Evolutionary conservation across 1,284 basidiomycete species (phyloP), one percentile per base, ranked within the genome.

Genomic region (Fomitopsis pinicola): DNA sequence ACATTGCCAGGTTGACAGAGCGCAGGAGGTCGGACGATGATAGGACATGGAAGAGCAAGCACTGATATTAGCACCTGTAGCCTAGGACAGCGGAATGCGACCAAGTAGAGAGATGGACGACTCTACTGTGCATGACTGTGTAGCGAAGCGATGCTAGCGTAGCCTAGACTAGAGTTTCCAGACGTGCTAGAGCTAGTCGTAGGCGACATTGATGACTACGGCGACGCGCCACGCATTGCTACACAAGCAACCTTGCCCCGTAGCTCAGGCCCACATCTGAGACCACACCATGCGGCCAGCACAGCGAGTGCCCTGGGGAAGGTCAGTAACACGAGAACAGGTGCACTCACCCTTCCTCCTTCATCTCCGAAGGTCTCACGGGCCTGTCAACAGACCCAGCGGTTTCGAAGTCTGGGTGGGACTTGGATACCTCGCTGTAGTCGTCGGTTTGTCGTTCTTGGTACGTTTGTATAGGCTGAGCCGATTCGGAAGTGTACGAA

Each of bases 311-410:
- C 63, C 65, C 61, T 61, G 63, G 63, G 63, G 66, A 61, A 53
- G 63, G 60, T 58, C 53, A 61, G 55, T 58, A 63, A 67, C 62
- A 55, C 35, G 55, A 40, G 59, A 65, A 48, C 65, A 56, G 58
- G 46, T 57, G 35, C 60, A 83, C 95, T 95, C 86, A 97, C 96
- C 95, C 95, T 92, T 97, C 95, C 72, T 98, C 96, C 76, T 95
- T 95, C 94, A 96, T 97, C 76, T 98, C 95, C 57, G 92, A 94
- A 14, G 95, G 94, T 59, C 92, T 83, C 30, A 95, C 82, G 22
- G 85, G 86, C 57, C 89, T 83, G 68, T 90, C 87, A 15, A 81
- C 81, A 42, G 82, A 79, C 64, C 78, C 82, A 44, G 64, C 69
- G 38, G 65, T 69, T 60, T 67, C 68, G 52, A 69, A 69, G 30